Percentiles rank a stretch among this genome's conserved stretches.
Conservation (phyloP, 768 basidiomycete genomes). For the Daedaleopsis nitida region DNA sequence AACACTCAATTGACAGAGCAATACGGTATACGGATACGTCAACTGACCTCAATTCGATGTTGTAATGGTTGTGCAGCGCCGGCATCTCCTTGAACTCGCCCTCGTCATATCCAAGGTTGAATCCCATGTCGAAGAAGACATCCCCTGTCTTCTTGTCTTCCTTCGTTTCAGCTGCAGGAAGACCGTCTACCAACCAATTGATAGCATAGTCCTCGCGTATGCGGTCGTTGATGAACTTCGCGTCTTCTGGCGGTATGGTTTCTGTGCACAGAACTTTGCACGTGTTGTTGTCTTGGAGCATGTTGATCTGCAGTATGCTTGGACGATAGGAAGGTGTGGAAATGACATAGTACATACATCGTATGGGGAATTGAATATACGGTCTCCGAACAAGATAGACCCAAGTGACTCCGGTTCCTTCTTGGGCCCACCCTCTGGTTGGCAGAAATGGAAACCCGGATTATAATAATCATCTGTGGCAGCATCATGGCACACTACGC, state of each 20-base stretch:
- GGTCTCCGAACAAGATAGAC: slow-evolving; percentile 94
- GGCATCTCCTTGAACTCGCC: slow-evolving; percentile 57
- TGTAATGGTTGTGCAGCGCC: slow-evolving; percentile 90
- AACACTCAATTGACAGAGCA: background rate
- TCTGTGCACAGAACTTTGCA: slow-evolving; percentile 76
- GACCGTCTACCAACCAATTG: slow-evolving; percentile 93
- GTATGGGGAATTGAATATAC: slow-evolving; percentile 90
- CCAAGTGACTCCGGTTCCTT: slow-evolving; percentile 86
- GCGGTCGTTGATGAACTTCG: slow-evolving; percentile 88
- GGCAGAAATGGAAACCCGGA: slow-evolving; percentile 82
- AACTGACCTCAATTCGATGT: slow-evolving; percentile 72
- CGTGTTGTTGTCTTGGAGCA: slow-evolving; percentile 74
- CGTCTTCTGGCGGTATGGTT: slow-evolving; percentile 66
- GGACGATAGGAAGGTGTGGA: background rate
- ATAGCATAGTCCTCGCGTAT: slow-evolving; percentile 91
- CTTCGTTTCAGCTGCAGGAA: slow-evolving; percentile 94
- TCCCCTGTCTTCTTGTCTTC: slow-evolving; percentile 77
- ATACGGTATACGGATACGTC: background rate
- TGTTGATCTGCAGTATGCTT: slow-evolving; percentile 58
- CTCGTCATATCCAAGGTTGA: slow-evolving; percentile 84
- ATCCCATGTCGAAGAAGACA: slow-evolving; percentile 90
- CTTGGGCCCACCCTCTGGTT: slow-evolving; percentile 70
- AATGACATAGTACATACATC: slow-evolving; percentile 53
- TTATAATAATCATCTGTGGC: slow-evolving; percentile 89
- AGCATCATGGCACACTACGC: background rate